Percentiles rank a stretch among this genome's conserved stretches.
These are phyloP conservation scores for Mycoemilia scoparia DNA, from an alignment of 192 early-diverging fungal species.

Conservation along the genomic window DNA sequence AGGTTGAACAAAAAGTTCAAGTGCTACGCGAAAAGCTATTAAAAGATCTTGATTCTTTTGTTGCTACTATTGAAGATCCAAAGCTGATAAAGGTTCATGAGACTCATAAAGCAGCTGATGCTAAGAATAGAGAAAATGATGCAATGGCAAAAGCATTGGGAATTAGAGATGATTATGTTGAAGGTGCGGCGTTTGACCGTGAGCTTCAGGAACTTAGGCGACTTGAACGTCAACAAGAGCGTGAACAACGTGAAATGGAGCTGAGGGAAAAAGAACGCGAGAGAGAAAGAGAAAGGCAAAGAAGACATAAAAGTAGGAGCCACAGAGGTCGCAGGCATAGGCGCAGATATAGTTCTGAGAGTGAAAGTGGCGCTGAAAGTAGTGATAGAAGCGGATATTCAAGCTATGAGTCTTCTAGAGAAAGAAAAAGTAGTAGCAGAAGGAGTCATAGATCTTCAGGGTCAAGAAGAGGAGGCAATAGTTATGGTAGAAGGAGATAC, in stretches of 20 bases:
- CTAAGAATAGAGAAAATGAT: slow-evolving; percentile 48
- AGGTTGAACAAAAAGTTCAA: slow-evolving; percentile 44
- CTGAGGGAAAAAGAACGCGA: slow-evolving; percentile 5
- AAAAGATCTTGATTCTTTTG: slow-evolving; percentile 21
- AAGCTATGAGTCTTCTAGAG: not conserved
- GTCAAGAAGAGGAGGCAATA: slow-evolving; percentile 1
- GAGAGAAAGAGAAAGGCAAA: not conserved
- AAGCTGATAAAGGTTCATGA: slow-evolving; percentile 33
- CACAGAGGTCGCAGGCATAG: not conserved
- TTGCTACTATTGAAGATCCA: slow-evolving; percentile 12
- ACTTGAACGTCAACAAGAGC: slow-evolving; percentile 9
- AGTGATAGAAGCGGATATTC: not conserved
- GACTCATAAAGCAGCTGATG: slow-evolving; percentile 49
- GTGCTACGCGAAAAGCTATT: slow-evolving; percentile 40
- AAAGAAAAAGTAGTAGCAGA: not conserved
- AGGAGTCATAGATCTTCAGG: not conserved
- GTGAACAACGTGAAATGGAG: not conserved
- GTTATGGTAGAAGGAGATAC: not conserved
- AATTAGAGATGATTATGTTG: slow-evolving; percentile 41
- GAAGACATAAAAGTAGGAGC: not conserved
- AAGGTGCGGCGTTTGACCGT: slow-evolving; percentile 54
- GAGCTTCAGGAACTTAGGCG: slow-evolving; percentile 40
- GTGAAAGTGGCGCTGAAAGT: not conserved
- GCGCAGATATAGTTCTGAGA: not conserved
- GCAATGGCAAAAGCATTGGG: slow-evolving; percentile 46